Evolutionary conservation across 345 rosid species (phyloP), one percentile per base, ranked within the genome.

Genomic region (Triadica sebifera): DNA sequence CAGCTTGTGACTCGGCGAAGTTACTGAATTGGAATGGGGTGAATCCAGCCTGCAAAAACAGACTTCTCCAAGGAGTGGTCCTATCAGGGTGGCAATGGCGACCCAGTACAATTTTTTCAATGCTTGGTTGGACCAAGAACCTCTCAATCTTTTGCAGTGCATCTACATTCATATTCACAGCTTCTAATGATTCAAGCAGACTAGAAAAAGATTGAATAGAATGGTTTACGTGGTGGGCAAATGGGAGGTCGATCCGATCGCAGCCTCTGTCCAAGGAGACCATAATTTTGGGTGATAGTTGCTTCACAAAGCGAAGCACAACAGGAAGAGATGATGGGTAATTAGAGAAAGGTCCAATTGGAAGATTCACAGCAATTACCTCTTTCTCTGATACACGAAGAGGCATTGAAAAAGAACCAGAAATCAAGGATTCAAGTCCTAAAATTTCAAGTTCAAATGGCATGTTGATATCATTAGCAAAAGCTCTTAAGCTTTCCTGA

Each of bases 331-430:
- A 74, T 0, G 88, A 80, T 4, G 97, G 89, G 74, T 84, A 74
- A 70, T 78, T 81, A 1, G 91, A 86, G 63, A 89, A 90, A 17
- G 89, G 79, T 41, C 85, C 73, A 34, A 89, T 75, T 15, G 97
- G 91, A 74, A 94, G 87, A 81, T 89, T 92, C 63, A 94, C 96
- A 4, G 88, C 97, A 52, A 86, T 77, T 41, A 86, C 91, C 73
- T 94, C 92, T n/a, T 77, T 84, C 29, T 85, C 87, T n/a, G 81
- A 43, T 8, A 20, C 17, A n/a, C 57, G 72, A 20, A 74, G 63
- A 4, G 86, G 77, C 71, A 75, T 52, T 0, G 86, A 80, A 84
- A 83, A 89, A 8, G 90, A 83, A 65, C 83, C 73, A 16, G 93
- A 84, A 80, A 47, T 78, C 65, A 94, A 76, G 22, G 83, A 79